Evolutionary conservation across 331 rosid genomes (phyloP).

Genomic region (Acacia concinna): DNA sequence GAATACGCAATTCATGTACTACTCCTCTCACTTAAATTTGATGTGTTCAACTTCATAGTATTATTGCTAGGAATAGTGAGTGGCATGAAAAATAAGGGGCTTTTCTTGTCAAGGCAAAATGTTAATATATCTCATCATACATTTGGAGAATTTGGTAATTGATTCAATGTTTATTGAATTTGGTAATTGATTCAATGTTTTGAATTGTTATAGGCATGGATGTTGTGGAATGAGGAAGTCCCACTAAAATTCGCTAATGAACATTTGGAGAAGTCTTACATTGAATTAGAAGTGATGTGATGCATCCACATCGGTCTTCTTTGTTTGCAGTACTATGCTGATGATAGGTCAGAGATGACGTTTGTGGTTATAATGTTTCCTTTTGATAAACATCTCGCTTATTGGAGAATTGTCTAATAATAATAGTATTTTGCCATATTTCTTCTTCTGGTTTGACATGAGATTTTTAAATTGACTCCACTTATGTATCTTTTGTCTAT

Average conservation of each 20-base stretch:
- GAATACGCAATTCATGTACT: constrained; percentile 37
- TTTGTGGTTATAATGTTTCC: background rate
- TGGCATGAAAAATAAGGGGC: constrained; percentile 37
- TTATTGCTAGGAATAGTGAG: constrained; percentile 41
- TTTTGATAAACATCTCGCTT: too few relatives aligned
- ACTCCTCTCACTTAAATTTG: constrained; percentile 41
- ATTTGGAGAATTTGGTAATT: constrained; percentile 43
- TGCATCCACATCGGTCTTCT: constrained; percentile 49
- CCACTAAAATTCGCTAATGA: too few relatives aligned
- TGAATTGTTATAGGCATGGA: background rate
- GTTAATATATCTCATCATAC: constrained; percentile 43
- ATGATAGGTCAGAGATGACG: constrained; percentile 35
- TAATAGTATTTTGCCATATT: too few relatives aligned
- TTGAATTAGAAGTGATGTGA: constrained; percentile 14
- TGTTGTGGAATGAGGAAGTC: background rate
- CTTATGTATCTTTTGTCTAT: too few relatives aligned
- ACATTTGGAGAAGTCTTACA: background rate
- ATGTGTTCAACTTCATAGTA: constrained; percentile 47
- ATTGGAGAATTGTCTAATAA: too few relatives aligned
- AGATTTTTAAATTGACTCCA: too few relatives aligned
- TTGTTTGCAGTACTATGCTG: constrained; percentile 45
- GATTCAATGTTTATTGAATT: background rate
- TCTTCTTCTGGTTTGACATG: too few relatives aligned
- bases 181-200: background rate
- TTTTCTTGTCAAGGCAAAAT: background rate